Evolutionary conservation across 2,329 filamentous ascomycete species (phyloP), one percentile per base, ranked within the genome.

Genomic region (Aspergillus versicolor): DNA sequence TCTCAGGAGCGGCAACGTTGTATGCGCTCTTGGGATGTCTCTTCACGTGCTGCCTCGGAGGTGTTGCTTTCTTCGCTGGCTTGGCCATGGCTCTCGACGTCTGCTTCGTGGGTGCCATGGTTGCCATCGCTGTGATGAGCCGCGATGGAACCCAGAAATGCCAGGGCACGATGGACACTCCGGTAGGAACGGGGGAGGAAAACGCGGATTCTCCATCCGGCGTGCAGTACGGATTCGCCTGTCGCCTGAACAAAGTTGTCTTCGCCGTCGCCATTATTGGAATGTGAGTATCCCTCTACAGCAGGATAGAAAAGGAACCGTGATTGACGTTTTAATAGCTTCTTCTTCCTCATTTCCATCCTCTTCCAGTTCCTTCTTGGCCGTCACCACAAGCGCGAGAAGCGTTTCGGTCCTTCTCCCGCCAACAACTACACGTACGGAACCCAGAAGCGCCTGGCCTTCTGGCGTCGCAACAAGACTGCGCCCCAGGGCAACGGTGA

Each of bases 231-330:
- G 73, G 75, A n/a, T 84, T 84, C 59, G 86, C 88, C 1, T 97
- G 92, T 79, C 81, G 81, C 58, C 78, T 96, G 64, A 85, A 96
- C 75, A 90, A 87, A 49, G 91, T 88, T 44, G 84, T 81, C 59
- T 87, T 97, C 63, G 89, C 90, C 3, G 86, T 94, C 15, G 79
- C 92, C 30, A 89, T 97, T 59, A 84, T 92, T 56, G 89, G 83
- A 68, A 86, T 89, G 86, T 92, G 79, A 78, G 81, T 78, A 32
- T 13, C 11, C 17, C 21, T 15, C 17, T 34, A 5, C 34, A 11
- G 37, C 46, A 60, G 53, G 24, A 32, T 52, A 24, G 56, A n/a
- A n/a, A n/a, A 37, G 2, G 34, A 37, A 37, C 15, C 6, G 34
- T 37, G 27, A 30, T 9, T 30, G 5, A 22, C 15, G 17, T 37